Conservation (phyloP, 2,329 filamentous ascomycete species). For the Pestalotiopsis sp. region DNA sequence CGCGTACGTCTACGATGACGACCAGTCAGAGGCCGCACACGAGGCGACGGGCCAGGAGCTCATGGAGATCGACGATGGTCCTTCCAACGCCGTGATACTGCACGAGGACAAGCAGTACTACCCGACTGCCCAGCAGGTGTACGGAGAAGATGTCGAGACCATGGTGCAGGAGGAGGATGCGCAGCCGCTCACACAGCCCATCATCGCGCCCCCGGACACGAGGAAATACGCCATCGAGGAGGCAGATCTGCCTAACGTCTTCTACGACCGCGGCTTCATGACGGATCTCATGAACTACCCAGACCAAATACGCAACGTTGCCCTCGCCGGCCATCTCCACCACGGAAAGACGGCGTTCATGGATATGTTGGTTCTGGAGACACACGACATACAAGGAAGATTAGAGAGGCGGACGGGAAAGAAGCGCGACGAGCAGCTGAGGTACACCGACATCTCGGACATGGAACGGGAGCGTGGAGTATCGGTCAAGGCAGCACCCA, state of each 20-base stretch:
- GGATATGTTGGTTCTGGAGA: conserved; percentile 97
- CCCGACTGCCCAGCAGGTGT: conserved; percentile 94
- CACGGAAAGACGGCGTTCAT: conserved; percentile 98
- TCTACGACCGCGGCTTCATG: conserved; percentile 90
- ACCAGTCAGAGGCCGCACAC: conserved; percentile 64
- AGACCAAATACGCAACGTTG: conserved; percentile 90
- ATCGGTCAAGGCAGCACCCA: conserved; percentile 90
- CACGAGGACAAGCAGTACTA: conserved; percentile 99
- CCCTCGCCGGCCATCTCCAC: conserved; percentile 88
- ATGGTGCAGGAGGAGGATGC: conserved; percentile 97
- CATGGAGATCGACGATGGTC: conserved; percentile 92
- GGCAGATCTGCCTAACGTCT: conserved; percentile 83
- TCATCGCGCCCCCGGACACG: conserved; percentile 88
- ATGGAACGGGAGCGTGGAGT: conserved; percentile 87
- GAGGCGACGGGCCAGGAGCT: conserved; percentile 74
- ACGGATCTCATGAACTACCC: conserved; percentile 95
- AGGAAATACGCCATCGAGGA: conserved; percentile 98
- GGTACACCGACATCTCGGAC: conserved; percentile 92
- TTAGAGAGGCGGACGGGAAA: conserved; percentile 80
- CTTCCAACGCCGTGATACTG: conserved; percentile 94
- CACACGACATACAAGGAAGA: conserved; percentile 80
- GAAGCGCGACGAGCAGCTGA: conserved; percentile 83
- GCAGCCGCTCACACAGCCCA: conserved; percentile 87
- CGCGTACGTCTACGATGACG: conserved; percentile 82
- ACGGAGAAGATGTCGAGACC: conserved; percentile 92